Percentiles rank a stretch among this genome's conserved stretches.
phyloP scores from a whole-genome alignment of 345 rosid genomes.

The Brassica nigra region DNA sequence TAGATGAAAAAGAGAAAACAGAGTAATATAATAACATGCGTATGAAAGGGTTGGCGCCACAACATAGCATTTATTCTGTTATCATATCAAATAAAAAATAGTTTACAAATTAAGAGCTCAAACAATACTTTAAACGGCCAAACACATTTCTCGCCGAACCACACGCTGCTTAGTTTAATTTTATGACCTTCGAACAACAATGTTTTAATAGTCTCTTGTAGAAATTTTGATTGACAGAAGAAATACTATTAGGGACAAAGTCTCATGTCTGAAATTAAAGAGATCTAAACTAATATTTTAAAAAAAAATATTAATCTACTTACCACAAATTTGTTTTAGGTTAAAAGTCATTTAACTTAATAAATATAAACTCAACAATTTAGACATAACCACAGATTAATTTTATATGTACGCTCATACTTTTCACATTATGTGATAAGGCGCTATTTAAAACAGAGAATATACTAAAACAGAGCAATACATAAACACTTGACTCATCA shows the following conservation, averaged over 20 bases:
- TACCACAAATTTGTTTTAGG: neutral
- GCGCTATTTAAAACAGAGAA: neutral
- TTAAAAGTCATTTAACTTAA: too few species aligned
- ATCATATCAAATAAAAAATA: neutral
- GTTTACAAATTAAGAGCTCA: conserved; percentile 3
- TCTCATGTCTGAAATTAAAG: too few species aligned
- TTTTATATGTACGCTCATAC: neutral
- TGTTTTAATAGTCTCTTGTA: neutral
- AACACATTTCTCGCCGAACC: neutral
- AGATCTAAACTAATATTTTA: too few species aligned
- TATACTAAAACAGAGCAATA: neutral
- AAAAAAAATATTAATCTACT: too few species aligned
- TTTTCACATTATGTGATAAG: neutral
- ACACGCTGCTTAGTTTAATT: neutral
- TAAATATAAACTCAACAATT: neutral
- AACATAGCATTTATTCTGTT: neutral
- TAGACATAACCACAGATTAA: neutral
- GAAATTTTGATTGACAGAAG: neutral
- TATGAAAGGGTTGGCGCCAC: neutral
- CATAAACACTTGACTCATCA: neutral
- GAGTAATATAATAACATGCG: neutral
- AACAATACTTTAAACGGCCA: neutral
- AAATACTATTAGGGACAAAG: neutral
- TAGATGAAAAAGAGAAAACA: neutral
- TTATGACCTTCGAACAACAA: neutral